phyloP scores from a whole-genome alignment of 2,329 filamentous ascomycete species.

The Phyllosticta paracitricarpa region DNA sequence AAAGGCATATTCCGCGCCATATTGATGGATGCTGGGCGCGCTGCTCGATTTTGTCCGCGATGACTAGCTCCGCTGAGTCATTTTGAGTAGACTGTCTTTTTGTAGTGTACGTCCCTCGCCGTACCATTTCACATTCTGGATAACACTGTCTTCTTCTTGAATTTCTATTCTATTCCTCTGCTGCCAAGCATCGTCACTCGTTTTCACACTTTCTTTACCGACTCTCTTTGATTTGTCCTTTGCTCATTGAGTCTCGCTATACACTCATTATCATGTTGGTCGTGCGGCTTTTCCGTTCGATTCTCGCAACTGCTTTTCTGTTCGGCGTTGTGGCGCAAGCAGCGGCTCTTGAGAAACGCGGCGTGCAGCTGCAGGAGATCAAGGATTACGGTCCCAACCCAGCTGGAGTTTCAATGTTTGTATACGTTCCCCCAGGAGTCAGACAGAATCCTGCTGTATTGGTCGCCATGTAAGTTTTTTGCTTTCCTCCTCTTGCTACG shows the following conservation, averaged over 20 bases:
- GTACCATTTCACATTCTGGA: too few relatives aligned
- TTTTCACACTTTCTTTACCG: neutral
- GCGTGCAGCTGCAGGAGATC: conserved; percentile 26
- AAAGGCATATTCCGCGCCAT: neutral
- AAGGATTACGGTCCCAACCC: conserved; percentile 37
- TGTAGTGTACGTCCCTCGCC: neutral
- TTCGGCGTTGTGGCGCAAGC: neutral
- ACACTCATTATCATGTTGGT: neutral
- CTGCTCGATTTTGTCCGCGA: neutral
- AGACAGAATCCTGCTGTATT: conserved; percentile 40
- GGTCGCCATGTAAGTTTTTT: conserved; percentile 30
- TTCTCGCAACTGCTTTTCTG: neutral
- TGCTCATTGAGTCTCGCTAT: neutral
- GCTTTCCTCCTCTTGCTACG: too few relatives aligned
- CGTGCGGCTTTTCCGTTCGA: neutral
- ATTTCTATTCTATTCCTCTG: neutral
- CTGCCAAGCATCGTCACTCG: neutral
- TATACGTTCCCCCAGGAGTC: conserved; percentile 39
- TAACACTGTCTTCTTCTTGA: neutral
- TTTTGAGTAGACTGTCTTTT: neutral
- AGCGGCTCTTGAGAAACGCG: neutral
- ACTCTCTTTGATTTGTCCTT: neutral
- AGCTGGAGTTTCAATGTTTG: conserved; percentile 41
- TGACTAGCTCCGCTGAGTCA: neutral
- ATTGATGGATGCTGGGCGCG: neutral